phyloP scores from a whole-genome alignment of 2,329 filamentous ascomycete species.

The Acephala macrosclerotiorum region DNA sequence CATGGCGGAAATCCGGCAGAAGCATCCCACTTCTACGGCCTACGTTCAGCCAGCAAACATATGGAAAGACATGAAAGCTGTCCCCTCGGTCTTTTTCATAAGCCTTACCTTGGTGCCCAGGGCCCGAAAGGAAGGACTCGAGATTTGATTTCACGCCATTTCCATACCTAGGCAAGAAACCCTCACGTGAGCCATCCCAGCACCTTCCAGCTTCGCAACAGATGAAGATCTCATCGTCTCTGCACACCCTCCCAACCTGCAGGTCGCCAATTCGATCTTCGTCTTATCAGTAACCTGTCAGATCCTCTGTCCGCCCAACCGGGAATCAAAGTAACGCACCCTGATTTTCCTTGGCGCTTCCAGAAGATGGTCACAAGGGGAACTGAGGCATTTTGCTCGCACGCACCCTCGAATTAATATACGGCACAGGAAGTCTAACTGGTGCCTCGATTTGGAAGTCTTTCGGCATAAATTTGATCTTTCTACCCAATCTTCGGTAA shows the following conservation, averaged over 20 bases:
- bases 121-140: not conserved
- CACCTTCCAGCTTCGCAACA: not conserved
- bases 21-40: slow-evolving; percentile 8
- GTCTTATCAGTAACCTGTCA: slow-evolving; percentile 35
- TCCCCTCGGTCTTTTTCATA: not conserved
- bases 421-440: not conserved
- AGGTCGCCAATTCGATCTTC: slow-evolving; percentile 29
- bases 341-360: not conserved
- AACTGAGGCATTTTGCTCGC: not conserved
- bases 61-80: not conserved
- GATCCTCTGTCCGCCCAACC: slow-evolving; percentile 10
- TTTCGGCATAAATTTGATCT: not conserved
- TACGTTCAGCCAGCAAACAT: not conserved
- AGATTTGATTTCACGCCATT: not conserved
- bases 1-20: not conserved
- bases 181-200: slow-evolving; percentile 11
- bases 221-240: slow-evolving; percentile 22
- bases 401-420: not conserved
- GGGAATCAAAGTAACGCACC: not conserved
- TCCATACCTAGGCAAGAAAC: not conserved
- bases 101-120: not conserved
- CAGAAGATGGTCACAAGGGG: slow-evolving; percentile 1
- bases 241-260: slow-evolving; percentile 22
- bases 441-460: not conserved
- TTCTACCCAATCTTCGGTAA: not conserved